Conservation (phyloP, 2,329 filamentous ascomycete genomes). For the Aureobasidium sp. region DNA sequence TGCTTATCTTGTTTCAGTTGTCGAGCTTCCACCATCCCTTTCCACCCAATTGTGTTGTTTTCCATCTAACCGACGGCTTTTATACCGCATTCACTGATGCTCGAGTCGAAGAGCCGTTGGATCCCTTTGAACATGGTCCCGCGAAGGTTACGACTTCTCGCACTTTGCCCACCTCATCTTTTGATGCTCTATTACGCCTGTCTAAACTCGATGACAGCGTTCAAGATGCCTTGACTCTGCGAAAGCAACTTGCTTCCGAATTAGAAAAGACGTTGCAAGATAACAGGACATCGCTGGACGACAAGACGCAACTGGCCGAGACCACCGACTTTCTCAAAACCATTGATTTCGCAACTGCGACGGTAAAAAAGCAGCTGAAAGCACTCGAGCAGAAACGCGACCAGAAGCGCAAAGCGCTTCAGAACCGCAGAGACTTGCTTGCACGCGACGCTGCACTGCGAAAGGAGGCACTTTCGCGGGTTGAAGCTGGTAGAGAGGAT, state of each 20-base stretch:
- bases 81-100: constrained; percentile 71
- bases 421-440: constrained; percentile 61
- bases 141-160: constrained; percentile 35
- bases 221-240: constrained; percentile 76
- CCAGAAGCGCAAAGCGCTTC: constrained; percentile 61
- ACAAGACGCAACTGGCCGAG: constrained; percentile 33
- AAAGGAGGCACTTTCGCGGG: constrained; percentile 25
- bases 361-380: constrained; percentile 61
- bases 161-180: constrained; percentile 65
- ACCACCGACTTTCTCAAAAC: constrained; percentile 38
- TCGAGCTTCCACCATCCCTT: constrained; percentile 63
- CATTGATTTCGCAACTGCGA: constrained; percentile 47
- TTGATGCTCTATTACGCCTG: constrained; percentile 80
- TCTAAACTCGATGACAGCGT: constrained; percentile 85
- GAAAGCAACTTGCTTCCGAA: constrained; percentile 66
- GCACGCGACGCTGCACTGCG: constrained; percentile 55
- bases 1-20: constrained; percentile 29
- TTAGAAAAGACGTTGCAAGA: constrained; percentile 52
- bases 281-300: constrained; percentile 32
- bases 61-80: constrained; percentile 79
- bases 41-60: constrained; percentile 74
- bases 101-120: constrained; percentile 38
- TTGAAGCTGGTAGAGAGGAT: constrained; percentile 42
- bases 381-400: constrained; percentile 56
- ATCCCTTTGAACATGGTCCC: constrained; percentile 25